Evolutionary conservation across 2,329 filamentous ascomycete species (phyloP).

Genomic region (Thielaviopsis ethacetica): DNA sequence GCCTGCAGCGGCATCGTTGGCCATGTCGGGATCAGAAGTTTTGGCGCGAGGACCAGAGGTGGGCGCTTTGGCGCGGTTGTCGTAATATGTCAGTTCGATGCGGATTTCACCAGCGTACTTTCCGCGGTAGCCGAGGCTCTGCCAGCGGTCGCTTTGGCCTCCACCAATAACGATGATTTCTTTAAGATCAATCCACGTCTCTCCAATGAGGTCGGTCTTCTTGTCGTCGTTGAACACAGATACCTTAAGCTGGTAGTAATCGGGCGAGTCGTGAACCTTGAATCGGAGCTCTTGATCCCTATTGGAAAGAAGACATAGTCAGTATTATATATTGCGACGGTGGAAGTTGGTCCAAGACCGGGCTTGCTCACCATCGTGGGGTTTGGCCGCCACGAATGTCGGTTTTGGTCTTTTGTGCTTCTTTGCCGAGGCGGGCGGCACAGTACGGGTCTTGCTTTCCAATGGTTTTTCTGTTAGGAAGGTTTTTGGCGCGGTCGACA

Average conservation of each 20-base stretch:
- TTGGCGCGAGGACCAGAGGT: constrained; percentile 23
- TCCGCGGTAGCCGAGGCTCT: constrained; percentile 68
- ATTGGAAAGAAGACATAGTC: constrained; percentile 12
- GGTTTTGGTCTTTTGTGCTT: constrained; percentile 92
- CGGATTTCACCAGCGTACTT: constrained; percentile 94
- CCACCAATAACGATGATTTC: constrained; percentile 71
- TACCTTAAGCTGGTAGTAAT: constrained; percentile 90
- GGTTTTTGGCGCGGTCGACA: constrained; percentile 87
- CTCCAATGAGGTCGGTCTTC: constrained; percentile 89
- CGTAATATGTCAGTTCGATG: constrained; percentile 93
- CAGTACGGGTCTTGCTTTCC: constrained; percentile 98
- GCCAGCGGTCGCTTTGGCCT: constrained; percentile 90
- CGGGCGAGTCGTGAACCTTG: constrained; percentile 84
- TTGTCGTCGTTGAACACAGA: constrained; percentile 98
- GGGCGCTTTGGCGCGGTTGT: constrained; percentile 49
- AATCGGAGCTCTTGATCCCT: constrained; percentile 98
- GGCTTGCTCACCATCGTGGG: constrained; percentile 56
- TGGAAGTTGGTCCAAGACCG: not conserved
- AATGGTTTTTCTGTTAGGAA: constrained; percentile 92
- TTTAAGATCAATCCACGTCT: constrained; percentile 74
- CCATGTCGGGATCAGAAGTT: constrained; percentile 22
- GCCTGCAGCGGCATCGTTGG: constrained; percentile 13
- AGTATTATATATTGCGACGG: not conserved
- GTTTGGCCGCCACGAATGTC: constrained; percentile 92
- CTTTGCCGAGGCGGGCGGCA: constrained; percentile 82